Conservation (phyloP, 257 asterid species). For the Solanum corneliomulleri region DNA sequence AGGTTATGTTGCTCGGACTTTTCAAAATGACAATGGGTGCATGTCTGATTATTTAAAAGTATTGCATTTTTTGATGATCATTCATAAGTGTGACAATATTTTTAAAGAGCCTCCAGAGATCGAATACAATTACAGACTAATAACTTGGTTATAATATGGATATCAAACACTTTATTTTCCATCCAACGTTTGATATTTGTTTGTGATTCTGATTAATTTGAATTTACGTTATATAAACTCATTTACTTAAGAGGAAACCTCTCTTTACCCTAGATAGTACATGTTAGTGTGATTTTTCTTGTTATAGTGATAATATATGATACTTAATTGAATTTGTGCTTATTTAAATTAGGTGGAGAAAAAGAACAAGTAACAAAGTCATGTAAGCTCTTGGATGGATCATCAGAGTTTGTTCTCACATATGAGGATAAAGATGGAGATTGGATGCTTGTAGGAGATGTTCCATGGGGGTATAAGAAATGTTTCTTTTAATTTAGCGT, state of each 20-base stretch:
- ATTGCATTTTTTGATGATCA: too few relatives aligned
- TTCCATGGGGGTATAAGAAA: constrained; percentile 73
- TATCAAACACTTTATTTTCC: neutral
- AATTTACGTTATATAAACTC: neutral
- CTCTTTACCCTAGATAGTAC: neutral
- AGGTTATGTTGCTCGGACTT: neutral
- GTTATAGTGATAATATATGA: neutral
- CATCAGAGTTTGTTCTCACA: constrained; percentile 67
- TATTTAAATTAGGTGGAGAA: constrained; percentile 22
- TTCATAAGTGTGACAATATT: too few relatives aligned
- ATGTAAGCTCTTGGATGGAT: constrained; percentile 61
- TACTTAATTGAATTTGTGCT: neutral
- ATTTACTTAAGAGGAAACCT: neutral
- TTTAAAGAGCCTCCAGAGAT: neutral
- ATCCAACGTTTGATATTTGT: neutral
- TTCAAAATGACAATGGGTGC: neutral
- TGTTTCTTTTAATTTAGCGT: neutral
- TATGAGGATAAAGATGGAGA: constrained; percentile 86
- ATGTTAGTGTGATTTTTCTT: neutral
- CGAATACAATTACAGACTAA: neutral
- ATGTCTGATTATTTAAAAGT: neutral
- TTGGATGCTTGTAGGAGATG: constrained; percentile 94
- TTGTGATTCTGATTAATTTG: neutral
- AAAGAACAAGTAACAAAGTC: constrained; percentile 32
- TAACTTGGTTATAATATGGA: neutral